Conservation (phyloP, 306 rosid species). For the Lathyrus oleraceus region DNA sequence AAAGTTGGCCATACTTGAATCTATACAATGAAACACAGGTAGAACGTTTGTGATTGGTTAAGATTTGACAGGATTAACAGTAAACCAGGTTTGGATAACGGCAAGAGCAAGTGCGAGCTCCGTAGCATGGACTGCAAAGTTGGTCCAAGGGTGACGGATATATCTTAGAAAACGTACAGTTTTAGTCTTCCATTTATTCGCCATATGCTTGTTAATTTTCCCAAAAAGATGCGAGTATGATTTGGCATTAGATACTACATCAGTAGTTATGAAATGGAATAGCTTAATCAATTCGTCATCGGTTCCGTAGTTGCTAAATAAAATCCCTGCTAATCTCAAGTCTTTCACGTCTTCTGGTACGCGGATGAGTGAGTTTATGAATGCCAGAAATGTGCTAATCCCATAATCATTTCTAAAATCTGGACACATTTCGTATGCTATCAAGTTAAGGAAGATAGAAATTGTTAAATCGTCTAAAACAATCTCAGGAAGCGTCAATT, state of each 20-base stretch:
- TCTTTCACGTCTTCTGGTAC: slow-evolving; percentile 27
- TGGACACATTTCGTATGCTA: slow-evolving; percentile 39
- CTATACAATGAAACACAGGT: too few relatives aligned
- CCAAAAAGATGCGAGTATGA: not conserved
- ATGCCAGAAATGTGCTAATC: slow-evolving; percentile 31
- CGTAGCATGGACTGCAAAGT: slow-evolving; percentile 19
- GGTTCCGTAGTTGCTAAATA: slow-evolving; percentile 38
- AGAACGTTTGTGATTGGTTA: too few relatives aligned
- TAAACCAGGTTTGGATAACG: slow-evolving; percentile 10
- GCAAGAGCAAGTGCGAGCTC: not conserved
- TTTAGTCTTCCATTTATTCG: slow-evolving; percentile 1
- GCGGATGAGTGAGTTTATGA: slow-evolving; percentile 48
- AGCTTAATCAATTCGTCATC: slow-evolving; percentile 41
- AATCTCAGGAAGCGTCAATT: not conserved
- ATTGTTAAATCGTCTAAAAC: slow-evolving; percentile 24
- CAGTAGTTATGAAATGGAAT: slow-evolving; percentile 31
- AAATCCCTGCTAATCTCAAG: not conserved
- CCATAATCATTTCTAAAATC: slow-evolving; percentile 35
- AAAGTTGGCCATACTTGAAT: too few relatives aligned
- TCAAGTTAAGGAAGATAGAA: not conserved
- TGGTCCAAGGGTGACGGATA: slow-evolving; percentile 43
- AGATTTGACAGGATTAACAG: not conserved
- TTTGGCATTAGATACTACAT: slow-evolving; percentile 22
- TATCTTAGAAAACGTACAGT: not conserved
- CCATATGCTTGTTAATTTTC: not conserved